Base-by-base conservation (phyloP, 805 yeast genomes). In the Saccharomycopsis schoenii region DNA sequence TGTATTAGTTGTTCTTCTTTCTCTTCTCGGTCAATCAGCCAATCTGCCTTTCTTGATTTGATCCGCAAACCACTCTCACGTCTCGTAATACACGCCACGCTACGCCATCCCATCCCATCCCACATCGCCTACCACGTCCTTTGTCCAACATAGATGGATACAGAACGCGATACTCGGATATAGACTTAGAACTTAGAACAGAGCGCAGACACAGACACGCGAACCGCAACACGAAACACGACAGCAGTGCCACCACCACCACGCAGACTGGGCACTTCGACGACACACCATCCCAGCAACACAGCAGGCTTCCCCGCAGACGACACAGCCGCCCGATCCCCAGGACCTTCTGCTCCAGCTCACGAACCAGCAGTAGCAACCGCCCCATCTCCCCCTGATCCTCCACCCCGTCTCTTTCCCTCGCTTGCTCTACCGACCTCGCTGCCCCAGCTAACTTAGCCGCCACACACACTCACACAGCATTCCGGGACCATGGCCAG, bases 401-500 rank as follows among this genome's bases (percentile, higher is more conserved):
- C n/a, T n/a, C n/a, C n/a, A n/a, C n/a, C n/a, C n/a, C n/a, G n/a
- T n/a, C n/a, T n/a, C n/a, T n/a, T n/a, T n/a, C n/a, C n/a, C 17
- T 21, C 17, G 9, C 47, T 41, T 2, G 5, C 19, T 41, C 17
- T n/a, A 3, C 47, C 34, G 34, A 29, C 34, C 34, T 47, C 52
- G 1, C 4, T 47, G 12, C 2, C 15, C 1, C 4, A 21, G 15
- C 52, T 21, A 21, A 6, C 6, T 29, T 29, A 29, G 34, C 34
- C 34, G 34, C 34, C 34, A 29, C 3, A 29, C 34, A 29, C 3
- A 29, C 34, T 4, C 3, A 6, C 34, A 29, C 34, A 29, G 34
- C 6, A 6, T 29, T 29, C 34, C 34, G 34, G 6, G n/a, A 52
- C 17, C 15, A 70, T 70, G 73, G 67, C 73, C 4, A 65, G 68